Evolutionary conservation across 2,329 filamentous ascomycete genomes (phyloP), one percentile per base, ranked within the genome.

Genomic region (Aspergillus sp.): DNA sequence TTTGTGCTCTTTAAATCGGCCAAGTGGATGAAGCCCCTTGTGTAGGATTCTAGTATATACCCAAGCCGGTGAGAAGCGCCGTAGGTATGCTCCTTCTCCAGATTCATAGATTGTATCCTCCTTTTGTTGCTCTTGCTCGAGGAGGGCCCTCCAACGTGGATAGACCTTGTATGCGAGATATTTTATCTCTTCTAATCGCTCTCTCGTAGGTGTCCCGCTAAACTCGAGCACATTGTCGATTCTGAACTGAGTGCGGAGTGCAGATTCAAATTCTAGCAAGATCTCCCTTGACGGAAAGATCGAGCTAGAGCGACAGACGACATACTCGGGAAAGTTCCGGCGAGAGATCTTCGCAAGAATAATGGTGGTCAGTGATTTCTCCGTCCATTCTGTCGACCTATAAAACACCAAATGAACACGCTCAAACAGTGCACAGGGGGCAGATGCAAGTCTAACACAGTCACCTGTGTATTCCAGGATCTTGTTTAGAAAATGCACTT

Each of bases 331-430:
- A 66, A 97, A 99, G 73, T 93, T 95, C 41, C 92, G 85, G 48
- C 88, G 86, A 2, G 93, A 91, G 60, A 96, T 96, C 66, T 94
- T 93, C 7, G 95, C 92, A 5, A 99, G 84, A 49, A 99, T 97
- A 57, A 98, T 94, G 0, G 93, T 94, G 1, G 92, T 98, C 15
- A 99, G 81, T 1, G 94, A 97, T 75, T 97, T 98, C 70, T 98
- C 94, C 0, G 93, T 96, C 95, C 95, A 99, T 74, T 97, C 91
- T 0, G 92, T 96, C 9, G 93, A 97, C 61, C 94, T 86, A 76
- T 98, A 98, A 75, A 97, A 99, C 30, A 99, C 93, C 2, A 99
- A 81, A 78, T 98, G 95, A 0, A 98, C 93, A 28, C 95, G 87
- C 75, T 97, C 93, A 70, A 99, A 99, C 0, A 99, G 84, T 70